Evolutionary conservation across 78 protist species (phyloP).

Genomic region (Dictyostelium firmibasis): DNA sequence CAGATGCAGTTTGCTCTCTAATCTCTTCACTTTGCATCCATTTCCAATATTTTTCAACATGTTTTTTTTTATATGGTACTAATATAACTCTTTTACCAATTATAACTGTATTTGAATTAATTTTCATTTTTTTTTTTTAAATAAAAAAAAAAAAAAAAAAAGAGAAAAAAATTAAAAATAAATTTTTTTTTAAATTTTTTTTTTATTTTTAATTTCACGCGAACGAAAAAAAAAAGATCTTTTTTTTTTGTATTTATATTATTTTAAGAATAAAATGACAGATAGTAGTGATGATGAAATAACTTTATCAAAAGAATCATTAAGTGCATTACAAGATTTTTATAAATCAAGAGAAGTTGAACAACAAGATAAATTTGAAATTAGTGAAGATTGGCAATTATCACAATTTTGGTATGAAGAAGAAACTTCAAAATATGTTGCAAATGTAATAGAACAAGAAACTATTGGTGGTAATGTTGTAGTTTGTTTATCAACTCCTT

Average conservation of each 20-base stretch:
- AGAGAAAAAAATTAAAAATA: neutral
- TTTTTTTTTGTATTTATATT: too few relatives aligned
- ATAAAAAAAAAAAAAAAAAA: neutral
- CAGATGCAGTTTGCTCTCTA: conserved; percentile 85
- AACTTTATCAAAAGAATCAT: conserved; percentile 15
- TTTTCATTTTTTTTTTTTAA: neutral
- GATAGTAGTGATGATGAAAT: conserved; percentile 37
- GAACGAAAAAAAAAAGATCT: too few relatives aligned
- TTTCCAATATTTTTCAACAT: conserved; percentile 89
- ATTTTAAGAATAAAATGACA: neutral
- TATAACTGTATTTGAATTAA: conserved; percentile 53
- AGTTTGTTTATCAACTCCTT: conserved; percentile 56
- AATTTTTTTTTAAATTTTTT: neutral
- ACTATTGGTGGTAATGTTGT: conserved; percentile 25
- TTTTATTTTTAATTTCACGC: neutral
- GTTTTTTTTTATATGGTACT: conserved; percentile 89
- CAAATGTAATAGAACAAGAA: conserved; percentile 45
- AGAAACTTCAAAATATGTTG: conserved; percentile 25
- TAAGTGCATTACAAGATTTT: conserved; percentile 39
- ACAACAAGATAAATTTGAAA: conserved; percentile 12
- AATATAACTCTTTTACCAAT: conserved; percentile 74
- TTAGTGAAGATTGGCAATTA: conserved; percentile 63
- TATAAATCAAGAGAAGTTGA: conserved; percentile 13
- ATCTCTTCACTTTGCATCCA: conserved; percentile 92
- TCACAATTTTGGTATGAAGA: conserved; percentile 63